These are phyloP conservation scores for Chondrus crispus DNA, from an alignment of 23 red algal species.

Conservation along the genomic window DNA sequence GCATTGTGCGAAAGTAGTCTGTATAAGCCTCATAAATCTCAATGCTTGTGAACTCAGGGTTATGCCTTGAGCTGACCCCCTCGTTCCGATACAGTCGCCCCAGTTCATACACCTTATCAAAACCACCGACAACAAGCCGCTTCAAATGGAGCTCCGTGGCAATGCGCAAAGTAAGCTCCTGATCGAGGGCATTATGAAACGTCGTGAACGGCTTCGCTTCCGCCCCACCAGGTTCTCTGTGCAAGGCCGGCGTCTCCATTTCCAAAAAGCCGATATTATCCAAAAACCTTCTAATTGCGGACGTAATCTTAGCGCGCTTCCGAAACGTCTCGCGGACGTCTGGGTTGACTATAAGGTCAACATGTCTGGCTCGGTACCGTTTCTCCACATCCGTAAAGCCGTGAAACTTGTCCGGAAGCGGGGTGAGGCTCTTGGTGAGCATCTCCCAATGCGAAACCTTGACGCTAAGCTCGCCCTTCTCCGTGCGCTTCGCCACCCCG, in stretches of 20 bases:
- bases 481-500: constrained; percentile 77
- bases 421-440: constrained; percentile 83
- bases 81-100: constrained; percentile 96
- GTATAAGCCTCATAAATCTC: constrained; percentile 97
- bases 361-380: constrained; percentile 87
- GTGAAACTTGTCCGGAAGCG: constrained; percentile 97
- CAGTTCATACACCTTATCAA: constrained; percentile 95
- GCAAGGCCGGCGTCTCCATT: constrained; percentile 90
- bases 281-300: constrained; percentile 79
- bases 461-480: constrained; percentile 94
- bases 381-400: constrained; percentile 94
- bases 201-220: constrained; percentile 91
- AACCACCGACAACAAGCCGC: constrained; percentile 89
- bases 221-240: constrained; percentile 86
- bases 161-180: constrained; percentile 82
- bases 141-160: constrained; percentile 96
- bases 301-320: constrained; percentile 69
- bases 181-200: constrained; percentile 90
- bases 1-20: constrained; percentile 89
- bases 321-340: constrained; percentile 72
- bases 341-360: constrained; percentile 89
- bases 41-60: constrained; percentile 97
- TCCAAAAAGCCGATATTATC: constrained; percentile 86
- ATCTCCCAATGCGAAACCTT: constrained; percentile 79
- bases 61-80: constrained; percentile 89